Conservation (phyloP, 495 filamentous ascomycete species). For the Neurospora sp. region DNA sequence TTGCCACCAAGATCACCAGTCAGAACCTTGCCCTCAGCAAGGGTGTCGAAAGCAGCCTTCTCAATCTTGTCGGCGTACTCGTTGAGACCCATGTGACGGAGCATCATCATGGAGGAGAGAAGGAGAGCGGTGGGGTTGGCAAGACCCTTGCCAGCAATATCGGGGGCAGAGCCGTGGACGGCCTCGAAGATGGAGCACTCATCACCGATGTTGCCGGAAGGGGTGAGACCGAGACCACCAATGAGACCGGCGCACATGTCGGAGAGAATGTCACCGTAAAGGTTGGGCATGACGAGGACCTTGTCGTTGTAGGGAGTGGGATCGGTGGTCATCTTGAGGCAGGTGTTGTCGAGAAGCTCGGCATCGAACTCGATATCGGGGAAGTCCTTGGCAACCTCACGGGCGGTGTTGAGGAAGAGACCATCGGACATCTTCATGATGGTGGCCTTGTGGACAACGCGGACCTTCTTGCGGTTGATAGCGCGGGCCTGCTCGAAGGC, state of each 20-base stretch:
- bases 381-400: slow-evolving; percentile 83
- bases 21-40: slow-evolving; percentile 90
- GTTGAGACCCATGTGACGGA: slow-evolving; percentile 92
- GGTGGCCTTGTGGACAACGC: slow-evolving; percentile 97
- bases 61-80: slow-evolving; percentile 82
- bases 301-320: slow-evolving; percentile 95
- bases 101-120: slow-evolving; percentile 93
- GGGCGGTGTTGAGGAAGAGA: slow-evolving; percentile 83
- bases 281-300: slow-evolving; percentile 98
- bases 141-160: slow-evolving; percentile 91
- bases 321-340: slow-evolving; percentile 95
- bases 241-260: slow-evolving; percentile 99
- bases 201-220: slow-evolving; percentile 96
- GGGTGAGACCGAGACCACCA: slow-evolving; percentile 91
- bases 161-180: slow-evolving; percentile 94
- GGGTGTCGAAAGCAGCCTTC: slow-evolving; percentile 84
- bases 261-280: slow-evolving; percentile 98
- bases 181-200: slow-evolving; percentile 99
- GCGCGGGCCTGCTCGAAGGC: slow-evolving; percentile 95
- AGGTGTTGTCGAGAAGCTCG: slow-evolving; percentile 96
- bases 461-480: slow-evolving; percentile 88
- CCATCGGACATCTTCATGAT: slow-evolving; percentile 99
- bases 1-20: slow-evolving; percentile 94
- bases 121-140: slow-evolving; percentile 94
- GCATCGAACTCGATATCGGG: slow-evolving; percentile 89